Evolutionary conservation across 1,284 basidiomycete genomes (phyloP).

Genomic region (Cryptococcus neoformans): DNA sequence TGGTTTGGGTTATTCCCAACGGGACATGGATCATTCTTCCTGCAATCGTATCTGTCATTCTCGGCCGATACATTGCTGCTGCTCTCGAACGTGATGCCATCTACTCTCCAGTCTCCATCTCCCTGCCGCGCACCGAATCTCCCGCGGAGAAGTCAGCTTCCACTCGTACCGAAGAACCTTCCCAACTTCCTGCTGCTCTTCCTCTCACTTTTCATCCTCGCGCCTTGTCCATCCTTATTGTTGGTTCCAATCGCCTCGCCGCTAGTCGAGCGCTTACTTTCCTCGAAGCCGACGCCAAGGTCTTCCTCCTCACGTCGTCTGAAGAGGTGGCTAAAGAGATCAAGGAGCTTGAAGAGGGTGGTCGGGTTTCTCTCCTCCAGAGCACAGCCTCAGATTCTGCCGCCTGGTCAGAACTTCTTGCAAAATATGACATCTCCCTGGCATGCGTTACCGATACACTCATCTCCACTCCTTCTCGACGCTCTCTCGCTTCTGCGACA

Average conservation of each 20-base stretch:
- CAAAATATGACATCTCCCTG: neutral
- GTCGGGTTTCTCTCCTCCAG: conserved; percentile 56
- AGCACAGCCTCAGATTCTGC: conserved; percentile 10
- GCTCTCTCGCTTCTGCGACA: conserved; percentile 57
- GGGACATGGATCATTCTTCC: conserved; percentile 49
- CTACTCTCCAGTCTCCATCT: conserved; percentile 20
- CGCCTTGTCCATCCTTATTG: conserved; percentile 59
- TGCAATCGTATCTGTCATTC: conserved; percentile 25
- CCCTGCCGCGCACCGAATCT: neutral
- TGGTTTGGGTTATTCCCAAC: conserved; percentile 75
- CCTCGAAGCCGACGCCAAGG: conserved; percentile 74
- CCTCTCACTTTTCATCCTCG: conserved; percentile 67
- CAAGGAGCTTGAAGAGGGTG: conserved; percentile 58
- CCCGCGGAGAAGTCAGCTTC: neutral
- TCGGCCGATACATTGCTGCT: conserved; percentile 28
- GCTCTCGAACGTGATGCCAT: conserved; percentile 28
- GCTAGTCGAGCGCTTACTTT: conserved; percentile 76
- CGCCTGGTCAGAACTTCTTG: conserved; percentile 25
- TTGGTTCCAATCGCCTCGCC: conserved; percentile 73
- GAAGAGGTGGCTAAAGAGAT: conserved; percentile 59
- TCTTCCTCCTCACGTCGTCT: conserved; percentile 60
- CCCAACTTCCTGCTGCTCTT: conserved; percentile 54
- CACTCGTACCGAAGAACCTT: neutral
- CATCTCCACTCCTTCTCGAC: conserved; percentile 59
- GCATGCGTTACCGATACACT: conserved; percentile 20